Conservation (phyloP, 225 moss, liverwort and hornwort genomes). For the Marchantia paleacea region DNA sequence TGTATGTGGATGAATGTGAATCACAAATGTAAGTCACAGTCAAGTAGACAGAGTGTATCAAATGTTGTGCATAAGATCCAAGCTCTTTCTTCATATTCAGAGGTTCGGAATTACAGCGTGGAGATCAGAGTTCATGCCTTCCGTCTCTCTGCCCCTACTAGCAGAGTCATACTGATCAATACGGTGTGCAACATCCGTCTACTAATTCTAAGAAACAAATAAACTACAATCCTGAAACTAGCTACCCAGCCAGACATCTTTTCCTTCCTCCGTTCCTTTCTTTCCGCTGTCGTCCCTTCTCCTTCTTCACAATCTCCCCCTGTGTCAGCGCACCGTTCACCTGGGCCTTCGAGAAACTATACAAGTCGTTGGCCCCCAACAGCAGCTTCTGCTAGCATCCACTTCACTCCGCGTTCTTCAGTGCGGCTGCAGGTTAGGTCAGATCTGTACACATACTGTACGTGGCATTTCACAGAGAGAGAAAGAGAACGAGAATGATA, state of each 20-base stretch:
- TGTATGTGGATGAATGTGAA: not conserved
- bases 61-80: not conserved
- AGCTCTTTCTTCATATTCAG: slow-evolving; percentile 4
- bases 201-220: not conserved
- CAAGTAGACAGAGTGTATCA: not conserved
- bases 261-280: not conserved
- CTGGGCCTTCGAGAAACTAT: slow-evolving; percentile 9
- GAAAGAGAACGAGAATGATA: not conserved
- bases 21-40: not conserved
- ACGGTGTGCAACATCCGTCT: not conserved
- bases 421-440: not conserved
- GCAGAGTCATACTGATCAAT: not conserved
- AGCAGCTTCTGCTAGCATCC: not conserved
- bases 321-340: not conserved
- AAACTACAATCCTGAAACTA: not conserved
- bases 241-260: not conserved
- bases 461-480: not conserved
- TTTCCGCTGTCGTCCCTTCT: not conserved
- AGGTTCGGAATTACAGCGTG: slow-evolving; percentile 5
- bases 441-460: slow-evolving; percentile 12
- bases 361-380: slow-evolving; percentile 1
- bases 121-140: not conserved
- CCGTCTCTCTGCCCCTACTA: not conserved
- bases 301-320: not conserved
- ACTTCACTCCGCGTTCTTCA: not conserved